Base-by-base conservation (phyloP, 2,329 filamentous ascomycete species). In the Talaromyces sp. region DNA sequence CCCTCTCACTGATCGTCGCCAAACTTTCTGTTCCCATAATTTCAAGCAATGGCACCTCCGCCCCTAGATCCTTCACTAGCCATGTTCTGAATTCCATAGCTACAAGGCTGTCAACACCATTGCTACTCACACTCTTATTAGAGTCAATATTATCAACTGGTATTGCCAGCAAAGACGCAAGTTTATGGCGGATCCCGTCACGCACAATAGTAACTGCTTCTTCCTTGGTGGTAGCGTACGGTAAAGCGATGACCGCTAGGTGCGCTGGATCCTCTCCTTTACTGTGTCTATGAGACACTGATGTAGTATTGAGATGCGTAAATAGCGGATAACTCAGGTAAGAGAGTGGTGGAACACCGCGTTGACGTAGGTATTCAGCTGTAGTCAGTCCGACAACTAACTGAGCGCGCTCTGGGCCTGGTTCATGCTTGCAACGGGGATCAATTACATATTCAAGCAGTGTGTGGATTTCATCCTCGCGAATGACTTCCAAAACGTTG, bases 21-120 rank as follows among this genome's bases (percentile, higher is more conserved):
- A 72, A 67, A 41, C 65, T 67, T 24, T 56, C 63, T 2, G 64
- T 67, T 16, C 67, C 67, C 58, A 68, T 64, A 48, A 71, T 65
- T 14, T 69, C 67, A 37, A 66, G 62, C 33, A 66, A 22, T n/a
- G 61, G 65, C 8, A 66, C 48, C 16, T 75, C 72, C 1, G 73
- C 70, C 37, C 67, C 67, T 16, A 74, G 62, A 27, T 73, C 70
- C 31, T 72, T 74, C 8, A 69, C 66, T 14, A 74, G 68, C 73
- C 73, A 75, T 1, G 67, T 73, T 16, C 69, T 67, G 47, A 75
- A 75, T 56, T 74, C 73, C 69, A 75, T 73, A 5, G 72, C 71
- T 22, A 75, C 69, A 13, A 75, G 68, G 2, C 71, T 73, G 41
- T 75, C 73, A 47, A 75, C 73, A 11, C 67, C 63, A 19, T 69